Evolutionary conservation across 805 yeast species (phyloP), one percentile per base, ranked within the genome.

Genomic region (Pichia exigua): DNA sequence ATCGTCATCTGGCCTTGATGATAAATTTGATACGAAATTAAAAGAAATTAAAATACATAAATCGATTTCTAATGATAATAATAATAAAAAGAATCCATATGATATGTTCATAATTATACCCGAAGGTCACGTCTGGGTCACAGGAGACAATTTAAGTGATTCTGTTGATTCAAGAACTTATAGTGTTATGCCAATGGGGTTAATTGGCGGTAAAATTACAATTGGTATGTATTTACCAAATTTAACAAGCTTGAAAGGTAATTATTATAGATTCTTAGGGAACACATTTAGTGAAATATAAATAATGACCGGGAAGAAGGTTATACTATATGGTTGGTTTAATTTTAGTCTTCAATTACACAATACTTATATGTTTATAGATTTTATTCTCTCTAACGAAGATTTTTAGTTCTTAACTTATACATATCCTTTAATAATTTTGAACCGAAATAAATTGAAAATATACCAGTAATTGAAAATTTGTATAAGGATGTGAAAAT

Each of bases 111-210:
- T 92, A 10, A 74, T 72, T 51, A 91, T 94, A 0, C 99, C 99
- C 1, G 80, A 83, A 58, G 99, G 99, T 2, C 99, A 94, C 67
- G 87, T 88, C 46, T 94, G 98, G 98, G 84, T 91, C 3, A 89
- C 97, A 0, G 99, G 99, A 2, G 99, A 94, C 63, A 94, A 94
- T 63, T 68, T 92, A 52, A 77, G 88, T 27, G 89, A 84, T 58
- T 87, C 96, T 21, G 71, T 91, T 46, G 99, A 94, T 61, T 88
- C 97, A 5, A 73, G 99, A 58, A 80, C 88, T 0, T 94, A 94
- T 64, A 87, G 91, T 40, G 88, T 84, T n/a, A 70, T 94, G 38
- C 98, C 99, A 2, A 73, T 89, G 82, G 98, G 83, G 0, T 70
- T 94, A 41, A 82, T 94, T 3, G 82, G 83, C 59, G 99, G 98